These are phyloP conservation scores for Psidium friedrichsthalianum DNA, from an alignment of 345 rosid species.

Conservation along the genomic window DNA sequence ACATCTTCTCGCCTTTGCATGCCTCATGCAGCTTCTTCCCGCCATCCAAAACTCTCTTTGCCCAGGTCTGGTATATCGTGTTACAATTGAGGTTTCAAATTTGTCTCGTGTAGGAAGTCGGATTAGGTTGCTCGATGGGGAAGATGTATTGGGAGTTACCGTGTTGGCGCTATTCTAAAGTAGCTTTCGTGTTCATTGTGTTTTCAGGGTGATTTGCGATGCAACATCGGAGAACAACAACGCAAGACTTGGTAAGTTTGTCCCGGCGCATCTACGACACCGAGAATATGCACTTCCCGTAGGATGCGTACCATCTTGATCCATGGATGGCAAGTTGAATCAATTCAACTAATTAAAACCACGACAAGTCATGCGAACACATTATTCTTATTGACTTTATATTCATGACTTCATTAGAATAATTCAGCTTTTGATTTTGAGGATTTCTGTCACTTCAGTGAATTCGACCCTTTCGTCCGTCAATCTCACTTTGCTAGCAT, in stretches of 20 bases:
- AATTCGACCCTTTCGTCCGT: not conserved
- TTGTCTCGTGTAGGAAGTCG: not conserved
- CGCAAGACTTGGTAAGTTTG: conserved; percentile 10
- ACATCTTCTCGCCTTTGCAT: not conserved
- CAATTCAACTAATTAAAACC: not conserved
- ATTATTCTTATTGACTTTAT: not conserved
- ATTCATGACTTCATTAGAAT: not conserved
- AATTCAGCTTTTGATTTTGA: not conserved
- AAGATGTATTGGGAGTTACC: not conserved
- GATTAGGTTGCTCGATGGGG: not conserved
- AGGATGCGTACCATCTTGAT: not conserved
- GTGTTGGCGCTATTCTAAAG: not conserved
- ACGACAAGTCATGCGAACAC: not conserved
- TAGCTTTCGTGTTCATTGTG: not conserved
- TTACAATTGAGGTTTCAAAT: not conserved
- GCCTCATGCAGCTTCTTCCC: conserved; percentile 5
- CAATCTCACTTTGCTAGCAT: not conserved
- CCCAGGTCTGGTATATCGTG: not conserved
- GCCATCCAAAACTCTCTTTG: not conserved
- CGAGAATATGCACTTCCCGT: not conserved
- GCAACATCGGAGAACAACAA: not conserved
- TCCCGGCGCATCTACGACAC: not conserved
- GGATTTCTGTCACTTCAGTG: not conserved
- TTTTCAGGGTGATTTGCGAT: not conserved
- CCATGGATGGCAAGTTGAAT: not conserved